Base-by-base conservation (phyloP, 805 yeast genomes). In the Vanderwaltozyma verrucispora region DNA sequence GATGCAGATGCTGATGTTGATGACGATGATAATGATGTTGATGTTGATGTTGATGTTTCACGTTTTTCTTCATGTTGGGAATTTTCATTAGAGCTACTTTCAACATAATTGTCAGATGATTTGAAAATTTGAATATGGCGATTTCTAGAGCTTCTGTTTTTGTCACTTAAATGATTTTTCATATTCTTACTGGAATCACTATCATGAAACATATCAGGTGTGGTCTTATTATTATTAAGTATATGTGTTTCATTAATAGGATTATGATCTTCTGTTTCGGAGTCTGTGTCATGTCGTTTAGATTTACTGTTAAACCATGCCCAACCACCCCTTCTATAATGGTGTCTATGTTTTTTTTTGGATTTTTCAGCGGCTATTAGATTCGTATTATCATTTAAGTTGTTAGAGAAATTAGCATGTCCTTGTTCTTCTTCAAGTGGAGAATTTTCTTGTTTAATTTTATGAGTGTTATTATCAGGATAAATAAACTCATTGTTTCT, bases 241-340 rank as follows among this genome's bases (percentile, higher is more conserved):
- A 14, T 27, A 27, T 7, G 8, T 6, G 13, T 12, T 5, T 14
- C 29, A 27, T 14, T 21, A n/a, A n/a, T 23, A 6, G 13, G 5
- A 2, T 7, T 20, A 11, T 23, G 26, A 5, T 7, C 6, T 16
- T 21, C 14, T 21, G 6, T 7, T 3, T n/a, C n/a, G 12, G 16
- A 14, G 12, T 21, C 3, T 12, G 28, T 3, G 21, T 23, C 20
- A 15, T 14, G 14, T 3, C 28, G 23, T 21, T 31, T 30, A 12
- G 32, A 19, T 17, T 36, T 44, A 16, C 36, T 42, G 20, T 36
- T 42, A 18, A 49, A 40, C 49, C 46, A 43, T 11, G 43, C 42
- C 50, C 52, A 48, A 8, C 48, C 45, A 10, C 43, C 36, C 28
- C 39, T 46, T 32, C 40, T 46, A 17, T 37, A 45, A n/a, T 27